A percentile compares a stretch with the other conserved stretches of the same genome.
Conservation (phyloP, 2,329 filamentous ascomycete species). For the Chaetomiaceae sp. region DNA sequence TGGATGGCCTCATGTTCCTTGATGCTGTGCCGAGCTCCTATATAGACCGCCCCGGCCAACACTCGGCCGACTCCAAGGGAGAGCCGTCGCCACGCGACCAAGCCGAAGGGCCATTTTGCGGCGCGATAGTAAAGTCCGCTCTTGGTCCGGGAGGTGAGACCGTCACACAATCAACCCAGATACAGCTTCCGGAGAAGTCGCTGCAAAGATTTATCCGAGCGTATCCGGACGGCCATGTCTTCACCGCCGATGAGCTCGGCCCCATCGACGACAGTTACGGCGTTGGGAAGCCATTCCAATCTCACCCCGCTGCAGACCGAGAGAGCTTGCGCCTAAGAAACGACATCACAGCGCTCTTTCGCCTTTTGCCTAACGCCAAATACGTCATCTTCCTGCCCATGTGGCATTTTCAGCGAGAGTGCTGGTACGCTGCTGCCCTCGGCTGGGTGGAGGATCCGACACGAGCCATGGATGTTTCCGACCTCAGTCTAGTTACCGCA, state of each 20-base stretch:
- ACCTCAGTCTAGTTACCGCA: slow-evolving; percentile 42
- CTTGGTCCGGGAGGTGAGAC: slow-evolving; percentile 6
- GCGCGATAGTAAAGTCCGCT: slow-evolving; percentile 19
- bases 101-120: slow-evolving; percentile 21
- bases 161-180: slow-evolving; percentile 17
- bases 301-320: slow-evolving; percentile 1
- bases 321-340: slow-evolving; percentile 5
- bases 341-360: slow-evolving; percentile 32
- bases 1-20: slow-evolving; percentile 26
- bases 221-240: slow-evolving; percentile 23
- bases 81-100: background rate
- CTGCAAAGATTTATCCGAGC: slow-evolving; percentile 25
- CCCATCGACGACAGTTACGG: slow-evolving; percentile 25
- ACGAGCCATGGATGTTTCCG: slow-evolving; percentile 32
- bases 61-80: background rate
- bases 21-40: slow-evolving; percentile 24
- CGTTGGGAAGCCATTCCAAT: slow-evolving; percentile 15
- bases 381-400: slow-evolving; percentile 36
- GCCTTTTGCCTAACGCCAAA: slow-evolving; percentile 33
- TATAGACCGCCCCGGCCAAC: slow-evolving; percentile 12
- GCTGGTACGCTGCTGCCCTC: slow-evolving; percentile 40
- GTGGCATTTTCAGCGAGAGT: slow-evolving; percentile 35
- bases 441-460: slow-evolving; percentile 37
- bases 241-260: slow-evolving; percentile 24
- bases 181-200: slow-evolving; percentile 19